phyloP scores from a whole-genome alignment of 805 yeast species.

The Ogataea paraovalis region DNA sequence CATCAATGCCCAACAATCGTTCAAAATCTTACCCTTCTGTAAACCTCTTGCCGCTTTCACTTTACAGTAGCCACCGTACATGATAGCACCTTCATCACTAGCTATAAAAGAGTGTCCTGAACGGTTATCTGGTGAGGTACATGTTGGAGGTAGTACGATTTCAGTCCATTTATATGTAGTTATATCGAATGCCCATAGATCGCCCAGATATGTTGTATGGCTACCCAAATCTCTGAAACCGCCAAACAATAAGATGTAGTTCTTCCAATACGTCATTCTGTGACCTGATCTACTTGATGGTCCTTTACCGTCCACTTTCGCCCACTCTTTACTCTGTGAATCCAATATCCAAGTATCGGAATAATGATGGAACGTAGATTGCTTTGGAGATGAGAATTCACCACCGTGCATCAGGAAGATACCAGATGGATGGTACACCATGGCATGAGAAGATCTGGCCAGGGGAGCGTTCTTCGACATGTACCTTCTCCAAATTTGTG shows the following conservation, averaged over 20 bases:
- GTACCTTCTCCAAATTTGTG: conserved; percentile 75
- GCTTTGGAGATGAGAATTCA: conserved; percentile 95
- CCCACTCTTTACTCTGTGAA: conserved; percentile 82
- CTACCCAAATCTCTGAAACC: conserved; percentile 90
- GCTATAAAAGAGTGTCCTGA: conserved; percentile 91
- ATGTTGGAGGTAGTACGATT: conserved; percentile 79
- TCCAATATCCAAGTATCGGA: conserved; percentile 96
- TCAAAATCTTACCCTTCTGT: conserved; percentile 85
- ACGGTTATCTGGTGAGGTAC: conserved; percentile 81
- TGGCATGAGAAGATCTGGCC: conserved; percentile 90
- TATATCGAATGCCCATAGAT: conserved; percentile 90
- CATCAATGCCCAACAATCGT: conserved; percentile 81
- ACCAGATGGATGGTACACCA: conserved; percentile 92
- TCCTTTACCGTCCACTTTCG: conserved; percentile 72
- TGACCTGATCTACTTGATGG: conserved; percentile 93
- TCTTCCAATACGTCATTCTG: conserved; percentile 87
- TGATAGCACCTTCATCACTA: conserved; percentile 70
- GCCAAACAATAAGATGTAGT: conserved; percentile 78
- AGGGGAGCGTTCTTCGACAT: conserved; percentile 84
- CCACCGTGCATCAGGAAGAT: conserved; percentile 88
- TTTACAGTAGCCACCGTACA: conserved; percentile 94
- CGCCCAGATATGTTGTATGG: conserved; percentile 77
- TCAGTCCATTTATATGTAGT: conserved; percentile 89
- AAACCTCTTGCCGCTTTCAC: conserved; percentile 84
- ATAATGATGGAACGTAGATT: conserved; percentile 90